Evolutionary conservation across 1,139 yeast species (phyloP).

Genomic region (Lodderomyces pseudojiufengensis): DNA sequence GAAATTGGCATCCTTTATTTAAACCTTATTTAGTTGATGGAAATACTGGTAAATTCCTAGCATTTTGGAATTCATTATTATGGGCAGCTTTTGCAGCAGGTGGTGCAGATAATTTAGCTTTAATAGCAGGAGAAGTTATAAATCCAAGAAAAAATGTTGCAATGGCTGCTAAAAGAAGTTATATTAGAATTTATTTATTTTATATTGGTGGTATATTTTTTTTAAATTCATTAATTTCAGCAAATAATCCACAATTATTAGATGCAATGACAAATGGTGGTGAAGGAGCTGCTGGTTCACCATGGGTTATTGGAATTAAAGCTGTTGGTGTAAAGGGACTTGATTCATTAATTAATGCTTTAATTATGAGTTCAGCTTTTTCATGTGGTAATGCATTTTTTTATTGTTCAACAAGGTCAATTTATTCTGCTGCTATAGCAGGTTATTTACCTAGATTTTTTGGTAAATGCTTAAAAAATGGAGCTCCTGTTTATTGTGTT

Average conservation of each 20-base stretch:
- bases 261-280: slow-evolving; percentile 22
- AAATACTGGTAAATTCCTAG: slow-evolving; percentile 34
- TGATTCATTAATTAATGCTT: slow-evolving; percentile 34
- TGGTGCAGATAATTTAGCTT: slow-evolving; percentile 39
- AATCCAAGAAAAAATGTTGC: slow-evolving; percentile 33
- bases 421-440: slow-evolving; percentile 34
- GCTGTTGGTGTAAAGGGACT: slow-evolving; percentile 35
- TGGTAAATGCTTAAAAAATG: slow-evolving; percentile 30
- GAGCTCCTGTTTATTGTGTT: slow-evolving; percentile 36
- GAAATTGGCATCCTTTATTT: slow-evolving; percentile 30
- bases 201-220: slow-evolving; percentile 39
- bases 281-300: slow-evolving; percentile 35
- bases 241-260: slow-evolving; percentile 28
- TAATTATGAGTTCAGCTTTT: slow-evolving; percentile 35
- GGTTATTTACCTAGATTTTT: slow-evolving; percentile 36
- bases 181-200: slow-evolving; percentile 25
- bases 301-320: slow-evolving; percentile 39
- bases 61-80: slow-evolving; percentile 32
- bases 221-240: slow-evolving; percentile 33
- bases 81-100: slow-evolving; percentile 42
- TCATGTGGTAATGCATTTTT: slow-evolving; percentile 38
- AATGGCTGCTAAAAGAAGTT: slow-evolving; percentile 33
- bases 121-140: slow-evolving; percentile 32
- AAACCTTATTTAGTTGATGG: slow-evolving; percentile 31
- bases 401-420: slow-evolving; percentile 34